Conservation (phyloP, 2,329 filamentous ascomycete species). For the Malbranchea zuffiana region DNA sequence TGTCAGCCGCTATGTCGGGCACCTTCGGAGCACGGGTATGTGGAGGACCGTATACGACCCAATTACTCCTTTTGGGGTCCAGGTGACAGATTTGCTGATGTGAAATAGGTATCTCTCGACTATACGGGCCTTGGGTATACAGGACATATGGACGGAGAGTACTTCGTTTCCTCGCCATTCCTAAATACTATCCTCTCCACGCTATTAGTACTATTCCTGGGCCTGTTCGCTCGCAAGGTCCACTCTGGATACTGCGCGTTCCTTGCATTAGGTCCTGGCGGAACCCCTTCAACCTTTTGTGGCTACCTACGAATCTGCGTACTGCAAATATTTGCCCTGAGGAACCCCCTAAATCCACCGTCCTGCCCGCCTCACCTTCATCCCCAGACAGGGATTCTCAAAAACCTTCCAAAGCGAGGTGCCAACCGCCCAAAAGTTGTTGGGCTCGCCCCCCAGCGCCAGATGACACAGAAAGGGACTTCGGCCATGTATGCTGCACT, state of each 20-base stretch:
- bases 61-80: too few species aligned
- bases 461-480: slow-evolving; percentile 56
- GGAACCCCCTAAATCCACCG: slow-evolving; percentile 56
- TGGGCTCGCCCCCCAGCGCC: slow-evolving; percentile 73
- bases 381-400: slow-evolving; percentile 50
- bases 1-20: too few species aligned
- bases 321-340: slow-evolving; percentile 59
- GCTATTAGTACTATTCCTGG: slow-evolving; percentile 34
- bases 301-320: slow-evolving; percentile 66
- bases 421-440: slow-evolving; percentile 56
- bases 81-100: too few species aligned
- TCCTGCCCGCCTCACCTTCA: slow-evolving; percentile 41
- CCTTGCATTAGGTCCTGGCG: slow-evolving; percentile 65
- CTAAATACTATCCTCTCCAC: slow-evolving; percentile 38
- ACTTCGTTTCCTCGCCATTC: slow-evolving; percentile 6
- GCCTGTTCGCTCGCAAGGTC: slow-evolving; percentile 51
- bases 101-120: too few species aligned
- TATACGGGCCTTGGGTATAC: slow-evolving; percentile 1
- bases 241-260: slow-evolving; percentile 53
- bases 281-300: slow-evolving; percentile 60
- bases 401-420: slow-evolving; percentile 48
- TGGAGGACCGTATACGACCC: too few species aligned
- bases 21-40: too few species aligned
- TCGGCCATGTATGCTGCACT: slow-evolving; percentile 46
- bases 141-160: slow-evolving; percentile 1